Evolutionary conservation across 2,329 filamentous ascomycete species (phyloP).

Genomic region (Talaromyces albobiverticillius): DNA sequence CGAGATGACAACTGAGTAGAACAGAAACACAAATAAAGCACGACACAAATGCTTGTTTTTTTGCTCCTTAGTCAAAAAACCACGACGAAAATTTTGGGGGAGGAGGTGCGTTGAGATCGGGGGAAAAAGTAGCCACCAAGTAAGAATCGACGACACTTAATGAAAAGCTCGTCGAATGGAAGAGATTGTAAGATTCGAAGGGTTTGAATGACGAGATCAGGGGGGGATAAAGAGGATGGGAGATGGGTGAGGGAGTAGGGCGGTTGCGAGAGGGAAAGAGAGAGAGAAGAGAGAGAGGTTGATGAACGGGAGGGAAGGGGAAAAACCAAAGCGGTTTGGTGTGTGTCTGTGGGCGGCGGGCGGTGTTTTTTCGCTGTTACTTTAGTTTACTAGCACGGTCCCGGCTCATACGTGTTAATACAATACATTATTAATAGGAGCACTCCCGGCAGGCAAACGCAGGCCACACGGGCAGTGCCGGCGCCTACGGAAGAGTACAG

Average conservation of each 20-base stretch:
- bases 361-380: no score
- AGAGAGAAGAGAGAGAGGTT: background rate
- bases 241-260: slow-evolving; percentile 8
- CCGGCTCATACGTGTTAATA: background rate
- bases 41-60: slow-evolving; percentile 7
- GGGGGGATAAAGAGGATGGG: slow-evolving; percentile 15
- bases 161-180: slow-evolving; percentile 48
- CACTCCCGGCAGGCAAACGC: no score
- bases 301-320: background rate
- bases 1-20: slow-evolving; percentile 3
- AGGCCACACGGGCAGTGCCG: background rate
- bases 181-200: slow-evolving; percentile 19
- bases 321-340: background rate
- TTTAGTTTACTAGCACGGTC: no score
- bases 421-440: background rate
- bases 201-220: slow-evolving; percentile 17
- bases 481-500: background rate
- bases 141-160: slow-evolving; percentile 48
- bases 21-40: slow-evolving; percentile 4
- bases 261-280: slow-evolving; percentile 2
- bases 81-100: slow-evolving; percentile 13
- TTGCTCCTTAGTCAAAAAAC: slow-evolving; percentile 14
- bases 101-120: background rate
- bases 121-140: slow-evolving; percentile 17
- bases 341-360: background rate